Conservation (phyloP, 768 basidiomycete genomes). For the Tubosaeta sp. region DNA sequence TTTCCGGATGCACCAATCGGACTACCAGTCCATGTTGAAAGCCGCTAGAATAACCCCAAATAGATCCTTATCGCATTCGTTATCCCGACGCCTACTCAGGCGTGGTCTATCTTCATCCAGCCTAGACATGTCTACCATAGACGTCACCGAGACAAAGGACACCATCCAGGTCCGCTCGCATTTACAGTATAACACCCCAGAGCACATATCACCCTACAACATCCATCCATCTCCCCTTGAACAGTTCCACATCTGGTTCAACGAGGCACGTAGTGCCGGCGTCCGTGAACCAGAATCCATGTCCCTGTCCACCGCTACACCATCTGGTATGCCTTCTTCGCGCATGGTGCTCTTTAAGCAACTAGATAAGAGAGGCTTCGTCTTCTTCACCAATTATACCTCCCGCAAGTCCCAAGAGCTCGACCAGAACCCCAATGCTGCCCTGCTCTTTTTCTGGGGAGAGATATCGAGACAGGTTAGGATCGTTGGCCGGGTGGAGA, state of each 20-base stretch:
- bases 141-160: slow-evolving; percentile 44
- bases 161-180: slow-evolving; percentile 70
- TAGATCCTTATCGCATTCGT: slow-evolving; percentile 12
- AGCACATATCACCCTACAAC: slow-evolving; percentile 56
- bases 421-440: slow-evolving; percentile 68
- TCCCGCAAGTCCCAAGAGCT: slow-evolving; percentile 90
- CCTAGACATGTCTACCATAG: slow-evolving; percentile 20
- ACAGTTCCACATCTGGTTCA: slow-evolving; percentile 89
- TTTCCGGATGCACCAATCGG: background rate
- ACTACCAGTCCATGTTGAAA: background rate
- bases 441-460: slow-evolving; percentile 88
- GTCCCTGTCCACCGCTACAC: slow-evolving; percentile 70
- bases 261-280: slow-evolving; percentile 48
- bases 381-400: slow-evolving; percentile 96
- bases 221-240: slow-evolving; percentile 68
- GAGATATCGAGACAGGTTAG: slow-evolving; percentile 79
- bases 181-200: slow-evolving; percentile 69
- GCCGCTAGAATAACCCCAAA: slow-evolving; percentile 1
- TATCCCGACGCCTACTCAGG: background rate
- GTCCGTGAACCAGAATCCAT: slow-evolving; percentile 91
- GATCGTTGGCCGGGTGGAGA: slow-evolving; percentile 83
- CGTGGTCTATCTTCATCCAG: background rate
- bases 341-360: slow-evolving; percentile 91
- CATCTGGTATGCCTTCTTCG: slow-evolving; percentile 74
- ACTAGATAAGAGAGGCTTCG: slow-evolving; percentile 83